Evolutionary conservation across 495 filamentous ascomycete genomes (phyloP).

Genomic region (Immersiella caudata): DNA sequence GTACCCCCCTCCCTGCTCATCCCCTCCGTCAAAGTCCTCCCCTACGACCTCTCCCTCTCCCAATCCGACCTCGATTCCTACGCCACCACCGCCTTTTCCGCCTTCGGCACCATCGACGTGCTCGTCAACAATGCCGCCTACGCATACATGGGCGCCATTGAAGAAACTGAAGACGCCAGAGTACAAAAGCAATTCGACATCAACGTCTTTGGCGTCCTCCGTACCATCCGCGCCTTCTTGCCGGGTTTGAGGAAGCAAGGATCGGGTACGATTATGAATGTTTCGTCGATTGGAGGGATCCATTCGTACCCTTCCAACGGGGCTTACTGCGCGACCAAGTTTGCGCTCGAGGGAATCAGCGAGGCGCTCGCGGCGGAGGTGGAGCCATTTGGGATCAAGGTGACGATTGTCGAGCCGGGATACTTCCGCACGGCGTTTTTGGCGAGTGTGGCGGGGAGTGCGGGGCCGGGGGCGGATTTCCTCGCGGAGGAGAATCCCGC

Average conservation of each 20-base stretch:
- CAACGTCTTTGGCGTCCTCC: slow-evolving; percentile 52
- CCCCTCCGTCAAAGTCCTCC: slow-evolving; percentile 35
- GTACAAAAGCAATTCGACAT: slow-evolving; percentile 39
- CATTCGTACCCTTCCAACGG: slow-evolving; percentile 44
- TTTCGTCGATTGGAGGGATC: slow-evolving; percentile 55
- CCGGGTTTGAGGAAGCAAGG: slow-evolving; percentile 50
- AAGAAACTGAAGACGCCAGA: slow-evolving; percentile 38
- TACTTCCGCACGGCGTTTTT: slow-evolving; percentile 22
- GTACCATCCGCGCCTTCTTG: slow-evolving; percentile 49
- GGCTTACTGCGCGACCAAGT: slow-evolving; percentile 50
- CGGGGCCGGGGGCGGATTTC: slow-evolving; percentile 4
- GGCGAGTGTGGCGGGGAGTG: slow-evolving; percentile 8
- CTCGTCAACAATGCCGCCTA: slow-evolving; percentile 56
- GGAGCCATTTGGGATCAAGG: slow-evolving; percentile 42
- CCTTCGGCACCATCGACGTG: slow-evolving; percentile 51
- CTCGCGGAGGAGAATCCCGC: slow-evolving; percentile 24
- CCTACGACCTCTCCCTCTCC: slow-evolving; percentile 11
- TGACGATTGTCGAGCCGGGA: slow-evolving; percentile 45
- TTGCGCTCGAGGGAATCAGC: slow-evolving; percentile 42
- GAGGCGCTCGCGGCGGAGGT: slow-evolving; percentile 46
- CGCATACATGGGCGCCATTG: slow-evolving; percentile 46
- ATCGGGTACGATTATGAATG: slow-evolving; percentile 50
- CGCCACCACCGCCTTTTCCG: slow-evolving; percentile 36
- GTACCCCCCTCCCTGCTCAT: slow-evolving; percentile 37
- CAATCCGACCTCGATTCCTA: slow-evolving; percentile 20